Percentiles rank a stretch among this genome's conserved stretches.
phyloP scores from a whole-genome alignment of 768 basidiomycete genomes.

The Gelatoporia subvermispora region DNA sequence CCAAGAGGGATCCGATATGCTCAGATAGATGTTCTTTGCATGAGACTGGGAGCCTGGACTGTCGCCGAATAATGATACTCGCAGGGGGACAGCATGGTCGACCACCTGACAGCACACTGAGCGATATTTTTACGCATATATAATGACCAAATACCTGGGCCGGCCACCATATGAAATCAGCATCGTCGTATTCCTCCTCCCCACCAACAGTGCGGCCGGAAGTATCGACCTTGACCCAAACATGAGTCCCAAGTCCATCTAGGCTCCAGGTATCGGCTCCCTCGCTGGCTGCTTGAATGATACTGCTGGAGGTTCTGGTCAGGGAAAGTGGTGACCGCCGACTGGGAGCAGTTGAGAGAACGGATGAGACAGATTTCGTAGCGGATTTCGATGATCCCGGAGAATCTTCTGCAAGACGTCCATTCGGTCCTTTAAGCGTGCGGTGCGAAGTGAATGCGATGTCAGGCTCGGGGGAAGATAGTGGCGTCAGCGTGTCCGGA shows the following conservation, averaged over 20 bases:
- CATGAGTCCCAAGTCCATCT: constrained; percentile 11
- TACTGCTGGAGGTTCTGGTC: not conserved
- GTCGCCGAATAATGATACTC: constrained; percentile 27
- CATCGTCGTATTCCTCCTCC: constrained; percentile 15
- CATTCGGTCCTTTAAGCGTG: not conserved
- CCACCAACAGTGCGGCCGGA: constrained; percentile 10
- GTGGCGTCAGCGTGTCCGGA: constrained; percentile 6
- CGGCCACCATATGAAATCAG: constrained; percentile 61
- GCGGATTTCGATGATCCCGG: too few species aligned
- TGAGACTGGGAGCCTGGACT: constrained; percentile 8
- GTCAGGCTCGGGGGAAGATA: constrained; percentile 7
- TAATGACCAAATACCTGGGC: constrained; percentile 44
- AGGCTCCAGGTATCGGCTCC: constrained; percentile 6
- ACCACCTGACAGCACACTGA: constrained; percentile 10
- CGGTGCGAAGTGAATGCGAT: not conserved
- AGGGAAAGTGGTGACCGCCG: too few species aligned
- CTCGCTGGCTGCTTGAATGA: not conserved
- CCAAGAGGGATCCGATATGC: constrained; percentile 31
- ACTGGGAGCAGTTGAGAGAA: not conserved
- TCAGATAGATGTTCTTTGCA: not conserved
- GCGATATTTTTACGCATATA: constrained; percentile 17
- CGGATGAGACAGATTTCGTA: not conserved
- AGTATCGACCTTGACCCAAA: constrained; percentile 20
- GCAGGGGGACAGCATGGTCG: constrained; percentile 22
- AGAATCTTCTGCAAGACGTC: not conserved